Conservation (phyloP, 345 rosid species). For the Sapria himalayana region DNA sequence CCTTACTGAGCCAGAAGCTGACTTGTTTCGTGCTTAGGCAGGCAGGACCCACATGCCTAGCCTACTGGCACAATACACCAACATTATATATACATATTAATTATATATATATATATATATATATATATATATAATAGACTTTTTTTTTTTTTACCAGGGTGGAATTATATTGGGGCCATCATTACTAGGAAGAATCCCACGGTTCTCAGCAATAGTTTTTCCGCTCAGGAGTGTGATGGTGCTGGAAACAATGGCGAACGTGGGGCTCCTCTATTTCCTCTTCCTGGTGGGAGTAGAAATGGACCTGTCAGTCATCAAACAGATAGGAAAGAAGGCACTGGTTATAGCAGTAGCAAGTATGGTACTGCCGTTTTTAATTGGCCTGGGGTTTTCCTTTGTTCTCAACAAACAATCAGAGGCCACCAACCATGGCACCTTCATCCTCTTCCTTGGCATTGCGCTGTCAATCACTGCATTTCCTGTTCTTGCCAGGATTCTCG, state of each 20-base stretch:
- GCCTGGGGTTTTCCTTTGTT: constrained; percentile 31
- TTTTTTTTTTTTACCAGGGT: constrained; percentile 23
- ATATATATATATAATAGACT: not conserved
- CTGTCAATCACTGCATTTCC: constrained; percentile 93
- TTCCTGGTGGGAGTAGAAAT: constrained; percentile 87
- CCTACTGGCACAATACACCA: no score
- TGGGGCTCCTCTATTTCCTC: constrained; percentile 72
- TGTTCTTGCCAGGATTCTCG: constrained; percentile 67
- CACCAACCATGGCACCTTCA: constrained; percentile 26
- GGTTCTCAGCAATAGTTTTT: constrained; percentile 28
- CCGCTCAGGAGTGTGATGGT: constrained; percentile 86
- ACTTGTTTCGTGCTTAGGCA: no score
- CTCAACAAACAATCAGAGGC: constrained; percentile 5
- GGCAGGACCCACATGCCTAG: no score
- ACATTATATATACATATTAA: no score
- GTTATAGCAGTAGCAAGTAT: constrained; percentile 56
- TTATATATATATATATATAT: no score
- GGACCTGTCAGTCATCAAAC: constrained; percentile 59
- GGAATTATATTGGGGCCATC: constrained; percentile 78
- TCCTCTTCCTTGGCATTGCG: constrained; percentile 73
- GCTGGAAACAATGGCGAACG: constrained; percentile 89
- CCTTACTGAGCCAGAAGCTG: no score
- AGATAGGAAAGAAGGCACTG: constrained; percentile 45
- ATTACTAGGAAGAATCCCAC: constrained; percentile 26
- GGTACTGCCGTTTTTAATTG: constrained; percentile 54